Evolutionary conservation across 345 rosid species (phyloP), one percentile per base, ranked within the genome.

Genomic region (Litchi chinensis): DNA sequence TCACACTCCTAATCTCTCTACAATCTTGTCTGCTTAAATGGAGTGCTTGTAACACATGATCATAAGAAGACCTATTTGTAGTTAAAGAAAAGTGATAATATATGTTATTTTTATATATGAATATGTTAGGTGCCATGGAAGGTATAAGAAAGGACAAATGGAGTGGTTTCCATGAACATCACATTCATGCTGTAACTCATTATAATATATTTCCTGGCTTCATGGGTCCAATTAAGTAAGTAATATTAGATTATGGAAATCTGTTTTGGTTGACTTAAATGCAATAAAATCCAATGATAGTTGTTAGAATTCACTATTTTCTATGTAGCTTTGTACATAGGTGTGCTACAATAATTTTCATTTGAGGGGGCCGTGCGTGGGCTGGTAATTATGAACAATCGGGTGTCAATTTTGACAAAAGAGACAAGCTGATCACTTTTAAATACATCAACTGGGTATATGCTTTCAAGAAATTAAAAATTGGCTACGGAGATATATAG

Each of bases 231-330:
- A 56, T 46, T 28, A 16, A 13, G 12, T 5, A 16, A 16, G 5
- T 21, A 24, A 22, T n/a, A 32, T 32, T 26, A 26, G 43, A 46
- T 11, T 4, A 19, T 24, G 52, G 73, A 21, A 15, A 6, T n/a
- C 11, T 24, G 48, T 40, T 59, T 65, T 41, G 0, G 39, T 77
- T 74, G 83, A 80, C 79, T 46, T 21, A 28, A 66, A 41, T 64
- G 44, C 76, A 19, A 71, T 37, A 70, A 76, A 65, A 76, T 71
- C 68, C 83, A 43, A 76, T 15, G 41, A 64, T 50, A 65, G 80
- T 76, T 0, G 80, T 71, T 76, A 41, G 76, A 60, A 19, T 59
- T 39, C 8, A 22, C 5, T 41, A 73, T 73, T 73, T 56, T 60
- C 40, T 40, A 26, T 32, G 32, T 52, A 6, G 50, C 21, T 41